These are phyloP conservation scores for Nemania serpens DNA, from an alignment of 2,329 filamentous ascomycete genomes.

Conservation along the genomic window DNA sequence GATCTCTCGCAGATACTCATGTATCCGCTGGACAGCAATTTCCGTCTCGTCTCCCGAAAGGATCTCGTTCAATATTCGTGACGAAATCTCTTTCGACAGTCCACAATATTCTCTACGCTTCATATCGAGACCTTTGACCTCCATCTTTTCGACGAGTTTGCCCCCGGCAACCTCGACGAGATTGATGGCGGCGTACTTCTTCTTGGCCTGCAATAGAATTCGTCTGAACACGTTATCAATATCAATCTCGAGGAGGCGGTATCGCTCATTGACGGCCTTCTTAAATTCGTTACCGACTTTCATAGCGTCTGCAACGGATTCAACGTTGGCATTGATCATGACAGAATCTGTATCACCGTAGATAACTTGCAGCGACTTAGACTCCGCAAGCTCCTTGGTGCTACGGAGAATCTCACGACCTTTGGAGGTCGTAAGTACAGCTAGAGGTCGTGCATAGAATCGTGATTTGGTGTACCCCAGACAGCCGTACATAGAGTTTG, in stretches of 20 bases:
- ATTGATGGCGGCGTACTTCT: conserved; percentile 98
- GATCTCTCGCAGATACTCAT: conserved; percentile 90
- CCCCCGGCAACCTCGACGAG: conserved; percentile 80
- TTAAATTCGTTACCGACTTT: conserved; percentile 96
- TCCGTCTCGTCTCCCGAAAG: conserved; percentile 93
- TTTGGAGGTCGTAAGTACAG: conserved; percentile 95
- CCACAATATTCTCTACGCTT: conserved; percentile 95
- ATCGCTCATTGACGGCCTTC: conserved; percentile 89
- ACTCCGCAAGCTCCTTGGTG: conserved; percentile 94
- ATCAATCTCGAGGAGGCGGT: conserved; percentile 92
- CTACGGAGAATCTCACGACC: conserved; percentile 95
- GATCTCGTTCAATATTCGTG: conserved; percentile 88
- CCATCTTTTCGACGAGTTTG: conserved; percentile 91
- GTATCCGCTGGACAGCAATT: conserved; percentile 83
- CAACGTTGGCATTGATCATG: conserved; percentile 99
- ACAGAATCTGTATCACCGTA: conserved; percentile 99
- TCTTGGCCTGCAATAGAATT: conserved; percentile 93
- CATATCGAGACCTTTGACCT: conserved; percentile 99
- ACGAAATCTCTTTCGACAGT: conserved; percentile 92
- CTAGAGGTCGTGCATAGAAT: conserved; percentile 93
- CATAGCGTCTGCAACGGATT: conserved; percentile 87
- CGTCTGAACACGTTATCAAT: conserved; percentile 97
- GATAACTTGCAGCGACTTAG: conserved; percentile 88
- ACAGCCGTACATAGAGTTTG: conserved; percentile 99
- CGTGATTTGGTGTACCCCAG: conserved; percentile 95